Conservation (phyloP, 2,329 filamentous ascomycete species). For the Xylaria sp. region DNA sequence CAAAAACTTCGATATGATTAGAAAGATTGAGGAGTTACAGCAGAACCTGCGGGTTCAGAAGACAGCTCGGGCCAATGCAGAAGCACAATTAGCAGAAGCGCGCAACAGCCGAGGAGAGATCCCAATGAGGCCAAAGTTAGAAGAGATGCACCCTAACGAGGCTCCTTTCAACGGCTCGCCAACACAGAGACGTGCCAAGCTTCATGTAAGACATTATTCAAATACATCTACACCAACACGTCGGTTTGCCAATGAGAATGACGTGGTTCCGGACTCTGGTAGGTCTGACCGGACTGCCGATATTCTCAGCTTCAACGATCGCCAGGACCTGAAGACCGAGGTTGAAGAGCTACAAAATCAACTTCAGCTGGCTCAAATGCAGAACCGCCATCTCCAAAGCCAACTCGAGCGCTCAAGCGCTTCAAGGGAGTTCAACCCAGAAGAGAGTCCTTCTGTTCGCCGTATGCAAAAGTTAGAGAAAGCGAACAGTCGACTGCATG, state of each 20-base stretch:
- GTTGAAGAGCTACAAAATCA: conserved; percentile 94
- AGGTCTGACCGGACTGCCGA: conserved; percentile 88
- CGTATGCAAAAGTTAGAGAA: conserved; percentile 92
- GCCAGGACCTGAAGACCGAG: conserved; percentile 90
- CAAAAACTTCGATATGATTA: conserved; percentile 83
- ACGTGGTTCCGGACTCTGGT: conserved; percentile 75
- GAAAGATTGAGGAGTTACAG: conserved; percentile 88
- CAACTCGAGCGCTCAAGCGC: conserved; percentile 79
- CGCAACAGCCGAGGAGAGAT: conserved; percentile 78
- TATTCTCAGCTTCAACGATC: conserved; percentile 83
- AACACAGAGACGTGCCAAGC: conserved; percentile 68
- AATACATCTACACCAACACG: conserved; percentile 82
- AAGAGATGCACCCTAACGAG: conserved; percentile 89
- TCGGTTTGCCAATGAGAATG: conserved; percentile 72
- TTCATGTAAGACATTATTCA: conserved; percentile 69
- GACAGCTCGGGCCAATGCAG: conserved; percentile 82
- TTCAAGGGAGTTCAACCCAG: conserved; percentile 67
- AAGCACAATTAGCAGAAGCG: conserved; percentile 82
- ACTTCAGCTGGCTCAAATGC: conserved; percentile 92
- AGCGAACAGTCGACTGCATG: conserved; percentile 89
- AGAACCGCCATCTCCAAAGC: conserved; percentile 90
- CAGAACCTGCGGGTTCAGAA: conserved; percentile 86
- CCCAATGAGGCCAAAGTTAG: conserved; percentile 78
- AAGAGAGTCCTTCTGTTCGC: conserved; percentile 81
- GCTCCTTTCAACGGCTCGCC: conserved; percentile 79